Evolutionary conservation across 2,329 filamentous ascomycete species (phyloP), one percentile per base, ranked within the genome.

Genomic region (Elsinoe necatrix): DNA sequence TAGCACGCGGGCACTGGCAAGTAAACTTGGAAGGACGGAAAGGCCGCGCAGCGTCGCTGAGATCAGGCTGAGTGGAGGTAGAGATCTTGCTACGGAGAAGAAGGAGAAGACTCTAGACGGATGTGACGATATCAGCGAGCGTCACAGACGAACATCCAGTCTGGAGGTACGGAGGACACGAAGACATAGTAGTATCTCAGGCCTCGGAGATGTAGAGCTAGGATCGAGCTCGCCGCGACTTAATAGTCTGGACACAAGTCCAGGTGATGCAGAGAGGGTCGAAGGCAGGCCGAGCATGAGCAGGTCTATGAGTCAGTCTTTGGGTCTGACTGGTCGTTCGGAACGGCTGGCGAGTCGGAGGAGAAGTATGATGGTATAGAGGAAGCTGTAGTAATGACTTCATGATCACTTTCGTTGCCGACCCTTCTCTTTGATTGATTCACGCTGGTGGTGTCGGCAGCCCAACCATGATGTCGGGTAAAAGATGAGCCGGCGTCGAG

Each of bases 291-390:
- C 47, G 29, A 4, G 55, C 45, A 31, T 55, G 3, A 59, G 41
- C 16, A 52, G 50, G 27, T 50, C 27, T 12, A 50, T 51, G 29
- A 54, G 34, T 27, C 56, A 54, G 56, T 34, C 27, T 6, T 12
- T 41, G 20, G 48, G 47, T n/a, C 11, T 52, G 21, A 27, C 25
- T 11, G 48, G 48, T 9, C 31, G 48, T 12, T 52, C 48, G 31
- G 48, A 52, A 18, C 37, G 48, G 31, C 20, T 52, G 48, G 69
- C 68, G 14, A 74, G 68, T 54, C 59, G 67, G 55, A 57, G 68
- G 58, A 60, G 65, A 58, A 69, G 67, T 59, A 69, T 68, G 67
- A 65, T 69, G 64, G 51, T 68, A 25, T 68, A 62, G 55, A 35
- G 6, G 20, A n/a, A 21, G 37, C 18, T 58, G 47, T 29, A 35